These are phyloP conservation scores for Leccinum brunneo-olivaceum DNA, from an alignment of 1,284 basidiomycete species.

Conservation along the genomic window DNA sequence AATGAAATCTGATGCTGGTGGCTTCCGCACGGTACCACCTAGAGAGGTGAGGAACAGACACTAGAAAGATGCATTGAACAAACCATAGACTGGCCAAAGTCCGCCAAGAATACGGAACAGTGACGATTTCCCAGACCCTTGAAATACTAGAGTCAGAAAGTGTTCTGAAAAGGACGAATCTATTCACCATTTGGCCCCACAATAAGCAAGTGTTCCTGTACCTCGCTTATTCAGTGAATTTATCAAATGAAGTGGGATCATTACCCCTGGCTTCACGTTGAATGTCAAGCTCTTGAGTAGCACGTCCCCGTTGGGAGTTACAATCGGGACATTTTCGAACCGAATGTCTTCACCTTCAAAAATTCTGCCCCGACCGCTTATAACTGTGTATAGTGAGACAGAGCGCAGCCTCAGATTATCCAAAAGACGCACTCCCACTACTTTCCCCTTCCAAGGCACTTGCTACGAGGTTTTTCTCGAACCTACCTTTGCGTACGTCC, in stretches of 20 bases:
- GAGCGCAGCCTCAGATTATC: not conserved
- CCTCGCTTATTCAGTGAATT: slow-evolving; percentile 1
- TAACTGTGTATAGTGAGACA: slow-evolving; percentile 42
- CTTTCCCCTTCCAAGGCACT: slow-evolving; percentile 75
- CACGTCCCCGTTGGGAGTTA: slow-evolving; percentile 94
- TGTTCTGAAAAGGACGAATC: slow-evolving; percentile 1
- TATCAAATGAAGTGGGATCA: slow-evolving; percentile 16
- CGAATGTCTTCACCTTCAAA: slow-evolving; percentile 84
- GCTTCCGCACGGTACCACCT: slow-evolving; percentile 90
- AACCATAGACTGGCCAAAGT: slow-evolving; percentile 93
- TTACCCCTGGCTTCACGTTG: slow-evolving; percentile 82
- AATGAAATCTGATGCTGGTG: slow-evolving; percentile 83
- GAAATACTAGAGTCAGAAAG: slow-evolving; percentile 2
- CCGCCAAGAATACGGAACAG: slow-evolving; percentile 94
- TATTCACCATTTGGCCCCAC: slow-evolving; percentile 81
- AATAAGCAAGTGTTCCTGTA: slow-evolving; percentile 81
- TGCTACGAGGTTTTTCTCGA: slow-evolving; percentile 83
- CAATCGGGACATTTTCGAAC: slow-evolving; percentile 91
- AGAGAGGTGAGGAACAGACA: not conserved
- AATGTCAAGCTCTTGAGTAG: slow-evolving; percentile 83
- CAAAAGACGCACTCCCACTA: slow-evolving; percentile 54
- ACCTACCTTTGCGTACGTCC: slow-evolving; percentile 79
- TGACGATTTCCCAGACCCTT: slow-evolving; percentile 83
- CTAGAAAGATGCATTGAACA: slow-evolving; percentile 7
- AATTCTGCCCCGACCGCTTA: slow-evolving; percentile 74